phyloP scores from a whole-genome alignment of 192 early-diverging fungal species.

The Podochytrium sp. region DNA sequence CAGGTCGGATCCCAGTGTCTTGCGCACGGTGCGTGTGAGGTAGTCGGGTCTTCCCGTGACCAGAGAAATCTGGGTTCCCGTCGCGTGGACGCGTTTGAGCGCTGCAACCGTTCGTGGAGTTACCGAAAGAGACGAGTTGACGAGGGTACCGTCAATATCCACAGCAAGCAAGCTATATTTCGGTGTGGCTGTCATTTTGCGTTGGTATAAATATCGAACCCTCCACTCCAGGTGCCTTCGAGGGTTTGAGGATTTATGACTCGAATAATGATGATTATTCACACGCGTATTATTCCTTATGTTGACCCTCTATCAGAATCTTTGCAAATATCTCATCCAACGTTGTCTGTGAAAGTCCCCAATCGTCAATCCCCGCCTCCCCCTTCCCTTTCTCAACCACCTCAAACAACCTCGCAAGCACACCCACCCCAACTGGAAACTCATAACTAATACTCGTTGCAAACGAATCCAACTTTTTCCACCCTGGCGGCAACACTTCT shows the following conservation, averaged over 20 bases:
- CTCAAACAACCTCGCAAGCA: slow-evolving; percentile 56
- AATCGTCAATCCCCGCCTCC: slow-evolving; percentile 64
- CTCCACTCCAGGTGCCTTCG: no score
- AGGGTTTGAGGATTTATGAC: no score
- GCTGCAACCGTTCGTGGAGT: not conserved
- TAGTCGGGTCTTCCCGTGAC: not conserved
- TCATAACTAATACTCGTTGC: slow-evolving; percentile 60
- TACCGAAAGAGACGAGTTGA: not conserved
- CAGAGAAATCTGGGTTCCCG: not conserved
- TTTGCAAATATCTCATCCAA: slow-evolving; percentile 75
- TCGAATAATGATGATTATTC: no score
- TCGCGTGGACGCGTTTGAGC: not conserved
- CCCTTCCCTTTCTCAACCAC: slow-evolving; percentile 55
- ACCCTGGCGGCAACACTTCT: slow-evolving; percentile 50
- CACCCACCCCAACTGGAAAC: slow-evolving; percentile 53
- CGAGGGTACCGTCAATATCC: not conserved
- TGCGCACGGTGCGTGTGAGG: not conserved
- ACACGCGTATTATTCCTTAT: no score
- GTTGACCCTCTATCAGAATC: no score
- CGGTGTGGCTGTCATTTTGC: not conserved
- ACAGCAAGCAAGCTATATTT: not conserved
- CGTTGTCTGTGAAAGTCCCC: slow-evolving; percentile 70
- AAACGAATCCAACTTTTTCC: slow-evolving; percentile 62
- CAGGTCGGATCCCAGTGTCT: not conserved
- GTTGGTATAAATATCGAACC: no score